Conservation (phyloP, 1,284 basidiomycete species). For the Papiliotrema terrestris region DNA sequence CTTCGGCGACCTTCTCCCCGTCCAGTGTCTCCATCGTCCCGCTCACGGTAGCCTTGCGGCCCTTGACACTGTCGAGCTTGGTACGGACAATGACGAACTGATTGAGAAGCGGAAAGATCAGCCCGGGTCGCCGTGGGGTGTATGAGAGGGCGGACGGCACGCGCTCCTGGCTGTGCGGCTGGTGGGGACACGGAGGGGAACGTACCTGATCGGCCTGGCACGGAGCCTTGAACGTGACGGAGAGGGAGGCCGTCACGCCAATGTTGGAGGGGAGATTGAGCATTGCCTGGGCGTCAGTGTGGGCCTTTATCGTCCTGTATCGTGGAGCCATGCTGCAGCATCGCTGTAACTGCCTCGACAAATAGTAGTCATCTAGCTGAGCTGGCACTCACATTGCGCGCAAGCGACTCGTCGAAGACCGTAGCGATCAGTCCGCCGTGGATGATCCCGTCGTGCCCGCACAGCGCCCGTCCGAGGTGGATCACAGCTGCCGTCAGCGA, state of each 20-base stretch:
- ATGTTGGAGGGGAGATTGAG: slow-evolving; percentile 79
- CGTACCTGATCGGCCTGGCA: slow-evolving; percentile 76
- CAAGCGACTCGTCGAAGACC: slow-evolving; percentile 80
- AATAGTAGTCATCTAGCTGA: no score
- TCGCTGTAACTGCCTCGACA: no score
- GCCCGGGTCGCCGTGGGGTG: neutral
- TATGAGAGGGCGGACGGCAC: neutral
- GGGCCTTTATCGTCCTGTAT: neutral
- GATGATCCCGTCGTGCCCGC: slow-evolving; percentile 86
- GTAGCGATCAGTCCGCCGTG: slow-evolving; percentile 92
- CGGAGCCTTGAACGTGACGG: slow-evolving; percentile 72
- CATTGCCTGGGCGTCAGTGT: slow-evolving; percentile 59
- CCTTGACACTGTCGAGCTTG: slow-evolving; percentile 67
- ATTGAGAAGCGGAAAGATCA: slow-evolving; percentile 55
- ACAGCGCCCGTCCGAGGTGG: slow-evolving; percentile 80
- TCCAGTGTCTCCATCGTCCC: slow-evolving; percentile 72
- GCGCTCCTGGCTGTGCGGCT: neutral
- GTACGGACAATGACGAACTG: slow-evolving; percentile 55
- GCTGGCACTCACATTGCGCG: slow-evolving; percentile 73
- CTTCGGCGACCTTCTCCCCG: slow-evolving; percentile 75
- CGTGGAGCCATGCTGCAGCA: no score
- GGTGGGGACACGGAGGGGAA: neutral
- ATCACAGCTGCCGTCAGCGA: slow-evolving; percentile 53
- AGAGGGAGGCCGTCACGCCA: slow-evolving; percentile 84
- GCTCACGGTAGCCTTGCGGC: slow-evolving; percentile 56